Evolutionary conservation across 805 yeast genomes (phyloP).

Genomic region (Zygosaccharomyces lentus): DNA sequence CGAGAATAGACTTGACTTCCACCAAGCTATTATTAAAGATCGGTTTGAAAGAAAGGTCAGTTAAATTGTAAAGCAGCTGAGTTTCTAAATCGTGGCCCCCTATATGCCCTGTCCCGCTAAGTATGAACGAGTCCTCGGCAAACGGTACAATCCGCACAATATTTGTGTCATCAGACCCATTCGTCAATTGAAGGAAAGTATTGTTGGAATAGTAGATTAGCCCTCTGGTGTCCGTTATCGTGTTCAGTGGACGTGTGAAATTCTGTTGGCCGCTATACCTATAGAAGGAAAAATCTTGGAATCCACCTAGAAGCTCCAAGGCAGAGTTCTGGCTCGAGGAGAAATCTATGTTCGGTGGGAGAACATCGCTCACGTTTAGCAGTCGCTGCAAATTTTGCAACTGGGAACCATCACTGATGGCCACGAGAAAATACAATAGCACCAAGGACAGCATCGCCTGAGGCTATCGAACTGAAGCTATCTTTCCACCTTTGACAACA

Average conservation of each 20-base stretch:
- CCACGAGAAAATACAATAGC: slow-evolving; percentile 2
- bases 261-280: slow-evolving; percentile 33
- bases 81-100: slow-evolving; percentile 24
- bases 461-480: background rate
- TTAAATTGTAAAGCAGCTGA: slow-evolving; percentile 35
- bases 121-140: slow-evolving; percentile 34
- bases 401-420: slow-evolving; percentile 17
- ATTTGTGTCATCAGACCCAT: slow-evolving; percentile 13
- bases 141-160: slow-evolving; percentile 30
- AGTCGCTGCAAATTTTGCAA: slow-evolving; percentile 17
- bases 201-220: slow-evolving; percentile 29
- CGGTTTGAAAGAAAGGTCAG: slow-evolving; percentile 25
- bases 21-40: slow-evolving; percentile 26
- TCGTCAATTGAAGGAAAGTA: slow-evolving; percentile 22
- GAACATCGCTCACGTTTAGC: slow-evolving; percentile 12
- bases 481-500: background rate
- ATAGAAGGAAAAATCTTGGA: slow-evolving; percentile 23
- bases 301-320: slow-evolving; percentile 24
- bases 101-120: slow-evolving; percentile 33
- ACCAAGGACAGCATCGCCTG: slow-evolving; percentile 5
- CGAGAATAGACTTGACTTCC: slow-evolving; percentile 43
- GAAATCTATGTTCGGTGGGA: slow-evolving; percentile 15
- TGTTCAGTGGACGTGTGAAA: slow-evolving; percentile 21
- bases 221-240: slow-evolving; percentile 12
- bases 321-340: slow-evolving; percentile 12